phyloP scores from a whole-genome alignment of 176 grass and related monocot genomes.

The Juncus effusus region DNA sequence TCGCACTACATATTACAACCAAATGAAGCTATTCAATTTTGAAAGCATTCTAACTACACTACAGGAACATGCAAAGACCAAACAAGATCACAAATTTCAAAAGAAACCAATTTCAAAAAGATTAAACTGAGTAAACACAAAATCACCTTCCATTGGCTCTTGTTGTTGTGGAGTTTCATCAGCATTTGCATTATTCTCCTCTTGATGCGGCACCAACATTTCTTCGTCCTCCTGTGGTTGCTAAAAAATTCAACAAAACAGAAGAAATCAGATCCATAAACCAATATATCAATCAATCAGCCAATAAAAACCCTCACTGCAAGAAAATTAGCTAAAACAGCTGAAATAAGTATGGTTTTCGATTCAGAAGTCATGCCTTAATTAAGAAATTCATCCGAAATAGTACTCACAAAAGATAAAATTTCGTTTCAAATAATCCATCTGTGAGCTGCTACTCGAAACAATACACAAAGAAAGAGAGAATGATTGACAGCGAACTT shows the following conservation, averaged over 20 bases:
- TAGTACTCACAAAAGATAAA: background rate
- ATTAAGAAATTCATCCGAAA: background rate
- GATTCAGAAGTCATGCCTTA: background rate
- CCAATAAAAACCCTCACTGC: slow-evolving; percentile 19
- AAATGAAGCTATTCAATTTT: slow-evolving; percentile 12
- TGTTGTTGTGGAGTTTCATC: slow-evolving; percentile 21
- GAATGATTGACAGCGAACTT: background rate
- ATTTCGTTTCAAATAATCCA: background rate
- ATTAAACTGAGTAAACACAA: background rate
- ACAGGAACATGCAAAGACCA: too few relatives aligned
- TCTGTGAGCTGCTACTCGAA: background rate
- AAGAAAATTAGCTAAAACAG: background rate
- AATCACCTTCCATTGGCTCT: slow-evolving; percentile 90
- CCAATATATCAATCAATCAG: slow-evolving; percentile 13
- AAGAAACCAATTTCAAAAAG: background rate
- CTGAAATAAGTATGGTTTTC: background rate
- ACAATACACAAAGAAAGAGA: background rate
- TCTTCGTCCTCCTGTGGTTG: slow-evolving; percentile 71
- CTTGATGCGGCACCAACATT: slow-evolving; percentile 72
- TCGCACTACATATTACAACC: slow-evolving; percentile 25
- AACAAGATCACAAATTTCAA: too few relatives aligned
- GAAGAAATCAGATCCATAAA: slow-evolving; percentile 50
- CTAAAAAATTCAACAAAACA: slow-evolving; percentile 3
- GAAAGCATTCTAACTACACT: too few relatives aligned
- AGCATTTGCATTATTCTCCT: slow-evolving; percentile 47